Percentiles rank a stretch among this genome's conserved stretches.
These are phyloP conservation scores for Magnolia kwangsiensis DNA, from an alignment of 164 flowering plant genomes.

Conservation along the genomic window DNA sequence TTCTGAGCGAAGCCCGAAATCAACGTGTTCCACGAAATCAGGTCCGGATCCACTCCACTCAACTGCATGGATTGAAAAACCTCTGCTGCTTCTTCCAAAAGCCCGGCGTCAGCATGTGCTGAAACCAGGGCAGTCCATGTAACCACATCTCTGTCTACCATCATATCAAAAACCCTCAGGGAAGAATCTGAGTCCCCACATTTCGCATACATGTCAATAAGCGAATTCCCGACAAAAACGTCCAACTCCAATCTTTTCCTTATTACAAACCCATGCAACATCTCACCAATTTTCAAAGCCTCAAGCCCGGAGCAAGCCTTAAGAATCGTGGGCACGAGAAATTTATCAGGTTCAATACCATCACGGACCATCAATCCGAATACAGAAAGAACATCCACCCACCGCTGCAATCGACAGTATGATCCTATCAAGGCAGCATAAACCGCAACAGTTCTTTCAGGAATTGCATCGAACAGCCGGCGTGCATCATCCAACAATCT, in stretches of 20 bases:
- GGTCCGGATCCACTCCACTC: constrained; percentile 38
- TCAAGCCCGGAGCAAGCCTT: constrained; percentile 40
- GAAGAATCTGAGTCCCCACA: constrained; percentile 35
- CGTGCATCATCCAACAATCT: constrained; percentile 30
- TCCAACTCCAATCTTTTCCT: constrained; percentile 32
- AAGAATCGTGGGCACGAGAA: constrained; percentile 41
- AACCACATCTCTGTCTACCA: constrained; percentile 45
- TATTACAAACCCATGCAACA: constrained; percentile 45
- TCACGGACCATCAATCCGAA: constrained; percentile 39
- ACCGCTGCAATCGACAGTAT: constrained; percentile 28
- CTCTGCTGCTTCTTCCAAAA: constrained; percentile 35
- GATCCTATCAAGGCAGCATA: constrained; percentile 42
- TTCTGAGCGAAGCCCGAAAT: constrained; percentile 39
- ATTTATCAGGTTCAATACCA: constrained; percentile 43
- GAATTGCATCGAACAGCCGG: constrained; percentile 34
- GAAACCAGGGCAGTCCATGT: constrained; percentile 49
- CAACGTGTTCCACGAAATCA: constrained; percentile 51
- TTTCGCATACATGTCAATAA: constrained; percentile 46
- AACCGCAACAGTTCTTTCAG: constrained; percentile 20
- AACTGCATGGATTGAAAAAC: constrained; percentile 36
- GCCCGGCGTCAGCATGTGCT: constrained; percentile 35
- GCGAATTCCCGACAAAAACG: constrained; percentile 42
- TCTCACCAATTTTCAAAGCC: constrained; percentile 25
- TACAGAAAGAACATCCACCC: constrained; percentile 30
- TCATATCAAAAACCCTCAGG: constrained; percentile 31